Evolutionary conservation across 768 basidiomycete species (phyloP).

Genomic region (Nidularia sp.): DNA sequence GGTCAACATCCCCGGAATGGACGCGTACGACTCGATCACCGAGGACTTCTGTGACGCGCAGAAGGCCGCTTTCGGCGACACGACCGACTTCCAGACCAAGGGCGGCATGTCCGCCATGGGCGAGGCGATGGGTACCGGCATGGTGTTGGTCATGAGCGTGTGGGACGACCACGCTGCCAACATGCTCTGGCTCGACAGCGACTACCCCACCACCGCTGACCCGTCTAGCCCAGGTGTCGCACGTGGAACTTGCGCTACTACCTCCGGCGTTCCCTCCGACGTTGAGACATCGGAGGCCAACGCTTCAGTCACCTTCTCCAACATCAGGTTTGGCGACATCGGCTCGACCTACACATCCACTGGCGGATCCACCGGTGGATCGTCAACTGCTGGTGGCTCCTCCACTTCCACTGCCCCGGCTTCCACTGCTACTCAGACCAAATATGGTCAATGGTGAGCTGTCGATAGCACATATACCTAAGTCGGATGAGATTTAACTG

Average conservation of each 20-base stretch:
- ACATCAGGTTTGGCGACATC: slow-evolving; percentile 50
- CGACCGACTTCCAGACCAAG: slow-evolving; percentile 19
- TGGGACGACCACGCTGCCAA: slow-evolving; percentile 33
- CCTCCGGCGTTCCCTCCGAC: slow-evolving; percentile 35
- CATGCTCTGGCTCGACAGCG: slow-evolving; percentile 55
- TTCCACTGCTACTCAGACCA: slow-evolving; percentile 24
- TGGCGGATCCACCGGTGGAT: slow-evolving; percentile 8
- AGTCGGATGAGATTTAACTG: neutral
- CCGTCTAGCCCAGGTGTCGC: slow-evolving; percentile 35
- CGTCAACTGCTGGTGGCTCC: slow-evolving; percentile 1
- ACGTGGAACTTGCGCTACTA: slow-evolving; percentile 25
- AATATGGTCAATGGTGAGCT: slow-evolving; percentile 32
- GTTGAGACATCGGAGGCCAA: slow-evolving; percentile 34
- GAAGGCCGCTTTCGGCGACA: slow-evolving; percentile 45
- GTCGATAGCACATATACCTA: neutral
- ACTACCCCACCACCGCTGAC: slow-evolving; percentile 32
- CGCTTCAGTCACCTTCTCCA: slow-evolving; percentile 46
- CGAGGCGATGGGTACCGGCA: slow-evolving; percentile 31
- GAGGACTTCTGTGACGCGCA: slow-evolving; percentile 42
- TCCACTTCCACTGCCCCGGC: slow-evolving; percentile 14
- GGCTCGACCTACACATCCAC: slow-evolving; percentile 33
- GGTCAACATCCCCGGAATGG: slow-evolving; percentile 31
- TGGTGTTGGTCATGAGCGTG: slow-evolving; percentile 33
- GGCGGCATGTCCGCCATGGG: slow-evolving; percentile 29
- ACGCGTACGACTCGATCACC: slow-evolving; percentile 41